A percentile compares a stretch with the other conserved stretches of the same genome.
These are phyloP conservation scores for Incumbomyces lentus DNA, from an alignment of 2,329 filamentous ascomycete species.

Conservation along the genomic window DNA sequence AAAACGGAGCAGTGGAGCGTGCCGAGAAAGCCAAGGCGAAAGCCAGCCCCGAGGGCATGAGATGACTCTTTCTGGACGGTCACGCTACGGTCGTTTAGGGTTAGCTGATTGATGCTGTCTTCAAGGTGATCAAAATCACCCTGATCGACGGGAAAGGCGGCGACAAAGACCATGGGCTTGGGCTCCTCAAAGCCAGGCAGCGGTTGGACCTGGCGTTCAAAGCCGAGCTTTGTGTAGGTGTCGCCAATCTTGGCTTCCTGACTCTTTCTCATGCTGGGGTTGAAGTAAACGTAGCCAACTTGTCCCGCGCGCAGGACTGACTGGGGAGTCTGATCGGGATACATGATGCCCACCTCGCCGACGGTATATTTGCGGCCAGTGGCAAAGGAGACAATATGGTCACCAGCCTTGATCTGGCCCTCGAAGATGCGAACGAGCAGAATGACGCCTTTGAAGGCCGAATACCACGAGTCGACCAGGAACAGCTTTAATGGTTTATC, in stretches of 20 bases:
- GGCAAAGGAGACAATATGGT: conserved; percentile 76
- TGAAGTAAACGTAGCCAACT: conserved; percentile 94
- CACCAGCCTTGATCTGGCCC: conserved; percentile 69
- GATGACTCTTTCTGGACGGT: conserved; percentile 90
- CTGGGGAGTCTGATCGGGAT: conserved; percentile 77
- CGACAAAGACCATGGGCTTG: conserved; percentile 97
- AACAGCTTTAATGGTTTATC: conserved; percentile 68
- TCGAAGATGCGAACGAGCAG: conserved; percentile 87
- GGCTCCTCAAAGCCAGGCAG: conserved; percentile 93
- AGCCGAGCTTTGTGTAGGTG: conserved; percentile 76
- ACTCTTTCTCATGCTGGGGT: conserved; percentile 94
- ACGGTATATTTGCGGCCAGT: conserved; percentile 85
- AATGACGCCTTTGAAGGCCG: conserved; percentile 88
- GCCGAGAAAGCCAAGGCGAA: conserved; percentile 89
- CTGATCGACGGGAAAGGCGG: conserved; percentile 89
- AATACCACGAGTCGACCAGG: conserved; percentile 96
- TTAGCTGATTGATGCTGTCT: conserved; percentile 87
- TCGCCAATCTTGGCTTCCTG: conserved; percentile 94
- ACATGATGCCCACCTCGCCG: conserved; percentile 94
- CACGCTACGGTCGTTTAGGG: conserved; percentile 89
- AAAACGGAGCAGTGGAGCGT: conserved; percentile 98
- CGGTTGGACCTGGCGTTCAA: conserved; percentile 64
- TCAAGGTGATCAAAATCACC: conserved; percentile 76
- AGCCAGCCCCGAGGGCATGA: conserved; percentile 85
- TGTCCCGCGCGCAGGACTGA: conserved; percentile 75